phyloP scores from a whole-genome alignment of 2,329 filamentous ascomycete species.

The Verticillium alfalfae region DNA sequence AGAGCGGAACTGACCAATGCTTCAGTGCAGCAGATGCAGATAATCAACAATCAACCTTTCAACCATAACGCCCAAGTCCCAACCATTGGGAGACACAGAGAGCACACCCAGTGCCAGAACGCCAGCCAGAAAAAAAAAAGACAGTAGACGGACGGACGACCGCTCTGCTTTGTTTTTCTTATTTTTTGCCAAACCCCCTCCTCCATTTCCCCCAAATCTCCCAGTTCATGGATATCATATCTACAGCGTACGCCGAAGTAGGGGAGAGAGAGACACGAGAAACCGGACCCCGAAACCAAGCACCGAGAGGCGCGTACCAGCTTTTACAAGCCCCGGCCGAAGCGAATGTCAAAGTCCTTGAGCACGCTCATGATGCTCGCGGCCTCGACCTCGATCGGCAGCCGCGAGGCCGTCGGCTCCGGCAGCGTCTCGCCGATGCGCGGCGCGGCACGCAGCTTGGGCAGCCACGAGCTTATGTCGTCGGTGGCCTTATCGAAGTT shows the following conservation, averaged over 20 bases:
- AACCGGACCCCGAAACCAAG: background rate
- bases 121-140: background rate
- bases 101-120: background rate
- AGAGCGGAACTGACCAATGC: background rate
- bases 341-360: constrained; percentile 73
- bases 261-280: background rate
- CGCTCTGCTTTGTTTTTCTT: background rate
- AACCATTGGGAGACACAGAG: background rate
- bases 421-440: constrained; percentile 24
- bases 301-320: too few relatives aligned
- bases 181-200: too few relatives aligned
- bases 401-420: constrained; percentile 22
- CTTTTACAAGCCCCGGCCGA: constrained; percentile 36
- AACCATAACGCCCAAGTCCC: background rate
- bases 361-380: constrained; percentile 83
- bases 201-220: background rate
- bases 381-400: constrained; percentile 72
- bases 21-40: background rate
- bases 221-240: background rate
- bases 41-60: background rate
- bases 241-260: background rate
- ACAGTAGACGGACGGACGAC: background rate
- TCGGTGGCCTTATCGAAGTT: constrained; percentile 70
- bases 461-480: constrained; percentile 71
- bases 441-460: constrained; percentile 60